phyloP scores from a whole-genome alignment of 768 basidiomycete species.

The Mycena chlorophos region DNA sequence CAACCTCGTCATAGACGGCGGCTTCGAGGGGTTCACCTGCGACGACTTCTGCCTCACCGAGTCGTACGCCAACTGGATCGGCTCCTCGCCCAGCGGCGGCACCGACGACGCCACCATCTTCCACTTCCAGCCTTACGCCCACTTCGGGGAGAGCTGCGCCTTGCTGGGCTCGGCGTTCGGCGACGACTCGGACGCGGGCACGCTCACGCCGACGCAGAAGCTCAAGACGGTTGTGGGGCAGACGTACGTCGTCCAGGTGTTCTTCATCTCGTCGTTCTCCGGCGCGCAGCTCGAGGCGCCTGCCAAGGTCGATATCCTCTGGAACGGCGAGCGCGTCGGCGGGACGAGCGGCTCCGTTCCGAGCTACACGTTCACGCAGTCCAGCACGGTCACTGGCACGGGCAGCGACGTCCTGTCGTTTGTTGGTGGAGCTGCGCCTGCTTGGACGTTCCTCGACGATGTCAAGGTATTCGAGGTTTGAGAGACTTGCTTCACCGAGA shows the following conservation, averaged over 20 bases:
- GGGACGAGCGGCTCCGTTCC: conserved; percentile 4
- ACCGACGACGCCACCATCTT: conserved; percentile 19
- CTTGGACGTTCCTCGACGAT: conserved; percentile 23
- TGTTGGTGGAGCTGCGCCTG: conserved; percentile 18
- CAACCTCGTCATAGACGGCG: conserved; percentile 15
- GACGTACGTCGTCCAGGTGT: conserved; percentile 16
- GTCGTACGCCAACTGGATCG: conserved; percentile 18
- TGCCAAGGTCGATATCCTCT: conserved; percentile 15
- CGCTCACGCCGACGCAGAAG: conserved; percentile 10
- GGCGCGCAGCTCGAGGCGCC: conserved; percentile 3
- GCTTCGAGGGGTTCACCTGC: conserved; percentile 14
- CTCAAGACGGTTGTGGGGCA: conserved; percentile 11
- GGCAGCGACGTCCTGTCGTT: conserved; percentile 17
- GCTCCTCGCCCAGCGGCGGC: conserved; percentile 5
- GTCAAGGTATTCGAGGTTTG: conserved; percentile 3
- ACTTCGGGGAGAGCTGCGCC: conserved; percentile 13
- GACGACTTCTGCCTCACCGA: conserved; percentile 15
- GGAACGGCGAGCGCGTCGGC: conserved; percentile 16
- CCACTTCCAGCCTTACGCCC: conserved; percentile 16
- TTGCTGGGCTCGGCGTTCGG: conserved; percentile 11
- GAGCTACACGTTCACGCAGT: conserved; percentile 6
- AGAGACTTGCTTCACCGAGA: too few species aligned
- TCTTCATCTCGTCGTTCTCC: conserved; percentile 13
- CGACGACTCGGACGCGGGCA: conserved; percentile 13
- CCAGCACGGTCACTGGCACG: conserved; percentile 5